These are phyloP conservation scores for Ogataea pignaliae DNA, from an alignment of 805 yeast genomes.

Conservation along the genomic window DNA sequence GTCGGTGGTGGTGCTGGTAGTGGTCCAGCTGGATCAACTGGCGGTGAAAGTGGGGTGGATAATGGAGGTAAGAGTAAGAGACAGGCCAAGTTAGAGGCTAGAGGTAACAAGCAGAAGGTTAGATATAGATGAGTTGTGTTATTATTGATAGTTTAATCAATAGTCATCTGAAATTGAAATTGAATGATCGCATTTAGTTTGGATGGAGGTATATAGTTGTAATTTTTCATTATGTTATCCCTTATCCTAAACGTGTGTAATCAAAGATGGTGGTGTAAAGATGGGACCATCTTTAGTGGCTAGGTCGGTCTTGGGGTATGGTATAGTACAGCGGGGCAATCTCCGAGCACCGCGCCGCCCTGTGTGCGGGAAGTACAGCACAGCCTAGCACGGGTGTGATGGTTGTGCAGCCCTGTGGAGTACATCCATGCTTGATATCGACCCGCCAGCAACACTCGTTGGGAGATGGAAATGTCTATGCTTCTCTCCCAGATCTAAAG, in stretches of 20 bases:
- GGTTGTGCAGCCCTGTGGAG: too few species aligned
- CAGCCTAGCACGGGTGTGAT: too few species aligned
- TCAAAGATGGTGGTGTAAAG: too few species aligned
- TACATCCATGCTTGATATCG: too few species aligned
- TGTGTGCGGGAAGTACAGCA: too few species aligned
- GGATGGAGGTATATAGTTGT: not conserved
- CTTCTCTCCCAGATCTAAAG: too few species aligned
- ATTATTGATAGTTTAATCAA: not conserved
- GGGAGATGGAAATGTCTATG: too few species aligned
- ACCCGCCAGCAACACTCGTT: too few species aligned
- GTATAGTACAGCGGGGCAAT: too few species aligned
- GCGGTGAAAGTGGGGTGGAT: conserved; percentile 7
- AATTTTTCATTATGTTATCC: not conserved
- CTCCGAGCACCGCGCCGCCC: too few species aligned
- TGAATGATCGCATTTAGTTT: not conserved
- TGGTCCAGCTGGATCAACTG: conserved; percentile 3
- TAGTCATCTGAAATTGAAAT: not conserved
- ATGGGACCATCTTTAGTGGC: too few species aligned
- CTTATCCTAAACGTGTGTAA: not conserved
- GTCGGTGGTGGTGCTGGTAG: conserved; percentile 2
- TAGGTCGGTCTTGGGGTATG: too few species aligned
- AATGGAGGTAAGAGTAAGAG: conserved; percentile 29
- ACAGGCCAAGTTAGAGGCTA: conserved; percentile 36
- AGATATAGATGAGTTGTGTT: conserved; percentile 4
- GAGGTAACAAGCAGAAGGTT: conserved; percentile 22